phyloP scores from a whole-genome alignment of 2,329 filamentous ascomycete species.

The Thermothelomyces thermophilus region DNA sequence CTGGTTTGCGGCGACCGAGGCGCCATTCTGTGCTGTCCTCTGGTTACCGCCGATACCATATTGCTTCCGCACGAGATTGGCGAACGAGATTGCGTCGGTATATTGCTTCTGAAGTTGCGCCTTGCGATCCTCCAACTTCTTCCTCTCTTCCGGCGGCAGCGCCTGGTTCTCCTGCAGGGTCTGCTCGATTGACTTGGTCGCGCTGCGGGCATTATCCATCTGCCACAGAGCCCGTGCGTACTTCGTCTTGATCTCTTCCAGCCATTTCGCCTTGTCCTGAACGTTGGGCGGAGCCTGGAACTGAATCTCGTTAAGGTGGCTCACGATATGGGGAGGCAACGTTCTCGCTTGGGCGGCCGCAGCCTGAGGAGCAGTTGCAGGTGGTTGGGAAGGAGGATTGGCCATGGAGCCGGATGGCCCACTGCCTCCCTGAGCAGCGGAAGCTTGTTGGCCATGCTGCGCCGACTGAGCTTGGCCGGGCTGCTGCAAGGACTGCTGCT shows the following conservation, averaged over 20 bases:
- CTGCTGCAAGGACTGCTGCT: constrained; percentile 22
- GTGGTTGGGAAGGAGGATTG: constrained; percentile 3
- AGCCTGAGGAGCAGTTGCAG: constrained; percentile 1
- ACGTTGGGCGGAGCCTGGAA: constrained; percentile 41
- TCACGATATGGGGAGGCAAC: constrained; percentile 39
- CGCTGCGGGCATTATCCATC: constrained; percentile 42
- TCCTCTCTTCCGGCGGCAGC: constrained; percentile 42
- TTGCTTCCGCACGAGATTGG: constrained; percentile 42
- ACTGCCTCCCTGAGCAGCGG: constrained; percentile 12
- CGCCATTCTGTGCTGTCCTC: constrained; percentile 21
- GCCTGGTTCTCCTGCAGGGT: constrained; percentile 38
- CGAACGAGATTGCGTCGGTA: constrained; percentile 41
- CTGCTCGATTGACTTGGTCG: constrained; percentile 36
- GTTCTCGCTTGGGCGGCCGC: constrained; percentile 10
- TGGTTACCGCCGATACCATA: constrained; percentile 32
- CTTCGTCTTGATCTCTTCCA: constrained; percentile 40
- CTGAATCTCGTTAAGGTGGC: constrained; percentile 42
- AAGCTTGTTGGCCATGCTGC: constrained; percentile 8
- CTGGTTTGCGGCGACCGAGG: constrained; percentile 13
- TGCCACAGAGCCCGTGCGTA: constrained; percentile 43
- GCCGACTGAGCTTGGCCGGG: constrained; percentile 14
- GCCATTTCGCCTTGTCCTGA: constrained; percentile 41
- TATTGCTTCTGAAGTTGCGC: constrained; percentile 40
- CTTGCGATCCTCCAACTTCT: constrained; percentile 38
- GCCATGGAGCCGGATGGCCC: constrained; percentile 12